Evolutionary conservation across 805 yeast species (phyloP).

Genomic region (Ogataea trehalophila): DNA sequence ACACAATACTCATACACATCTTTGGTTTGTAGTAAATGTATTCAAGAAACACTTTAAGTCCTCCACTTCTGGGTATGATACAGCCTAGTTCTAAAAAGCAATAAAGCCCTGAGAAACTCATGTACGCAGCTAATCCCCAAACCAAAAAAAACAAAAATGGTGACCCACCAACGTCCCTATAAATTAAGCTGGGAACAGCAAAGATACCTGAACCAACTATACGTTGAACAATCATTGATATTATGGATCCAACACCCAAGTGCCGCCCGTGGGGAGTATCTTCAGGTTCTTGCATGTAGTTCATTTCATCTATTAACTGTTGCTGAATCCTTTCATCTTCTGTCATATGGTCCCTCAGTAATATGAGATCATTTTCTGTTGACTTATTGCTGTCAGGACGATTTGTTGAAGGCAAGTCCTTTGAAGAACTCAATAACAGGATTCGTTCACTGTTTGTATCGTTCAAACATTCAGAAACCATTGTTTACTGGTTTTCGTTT

Average conservation of each 20-base stretch:
- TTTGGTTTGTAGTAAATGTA: conserved; percentile 58
- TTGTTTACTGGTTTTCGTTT: no score
- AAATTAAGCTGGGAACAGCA: conserved; percentile 65
- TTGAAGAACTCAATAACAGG: no score
- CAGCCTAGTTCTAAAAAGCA: conserved; percentile 68
- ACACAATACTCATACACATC: conserved; percentile 44
- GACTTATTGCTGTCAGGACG: no score
- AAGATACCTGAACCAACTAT: conserved; percentile 78
- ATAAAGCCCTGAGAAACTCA: conserved; percentile 63
- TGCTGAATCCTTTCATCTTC: conserved; percentile 3
- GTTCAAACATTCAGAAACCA: no score
- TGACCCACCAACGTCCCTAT: conserved; percentile 64
- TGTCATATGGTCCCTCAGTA: no score
- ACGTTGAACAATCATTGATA: conserved; percentile 59
- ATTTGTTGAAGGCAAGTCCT: no score
- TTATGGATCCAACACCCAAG: conserved; percentile 62
- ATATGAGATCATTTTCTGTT: no score
- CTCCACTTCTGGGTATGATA: conserved; percentile 70
- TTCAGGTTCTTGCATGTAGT: conserved; percentile 30
- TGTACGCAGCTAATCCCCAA: conserved; percentile 58
- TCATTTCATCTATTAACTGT: conserved; percentile 18
- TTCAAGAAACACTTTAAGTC: conserved; percentile 68
- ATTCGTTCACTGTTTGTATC: no score
- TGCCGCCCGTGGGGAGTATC: conserved; percentile 73
- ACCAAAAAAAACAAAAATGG: conserved; percentile 53